Evolutionary conservation across 495 filamentous ascomycete genomes (phyloP).

Genomic region (Patellaria atrata): DNA sequence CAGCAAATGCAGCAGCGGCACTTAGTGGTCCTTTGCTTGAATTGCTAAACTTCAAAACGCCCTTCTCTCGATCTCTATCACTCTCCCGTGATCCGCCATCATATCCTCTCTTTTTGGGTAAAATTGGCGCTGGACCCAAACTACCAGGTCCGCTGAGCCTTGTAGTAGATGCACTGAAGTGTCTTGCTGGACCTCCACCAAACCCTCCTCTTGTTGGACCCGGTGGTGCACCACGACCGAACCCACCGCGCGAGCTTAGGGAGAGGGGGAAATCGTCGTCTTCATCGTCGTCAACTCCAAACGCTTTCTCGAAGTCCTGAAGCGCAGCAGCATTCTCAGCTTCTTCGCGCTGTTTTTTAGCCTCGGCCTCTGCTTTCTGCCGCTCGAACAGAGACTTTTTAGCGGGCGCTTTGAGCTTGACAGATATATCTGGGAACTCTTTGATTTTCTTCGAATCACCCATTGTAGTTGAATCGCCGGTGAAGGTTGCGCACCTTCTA

Average conservation of each 20-base stretch:
- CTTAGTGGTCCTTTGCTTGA: slow-evolving; percentile 19
- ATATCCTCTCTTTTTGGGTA: slow-evolving; percentile 35
- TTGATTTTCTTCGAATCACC: slow-evolving; percentile 18
- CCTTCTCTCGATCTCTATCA: slow-evolving; percentile 23
- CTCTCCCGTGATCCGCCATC: slow-evolving; percentile 36
- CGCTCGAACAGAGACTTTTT: slow-evolving; percentile 89
- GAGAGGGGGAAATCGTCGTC: background rate
- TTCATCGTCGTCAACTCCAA: slow-evolving; percentile 53
- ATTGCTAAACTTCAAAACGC: slow-evolving; percentile 35
- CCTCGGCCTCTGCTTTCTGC: slow-evolving; percentile 85
- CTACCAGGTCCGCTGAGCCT: slow-evolving; percentile 69
- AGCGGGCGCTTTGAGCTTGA: slow-evolving; percentile 67
- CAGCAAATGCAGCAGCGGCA: slow-evolving; percentile 34
- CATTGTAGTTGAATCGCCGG: too few relatives aligned
- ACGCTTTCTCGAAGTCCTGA: slow-evolving; percentile 81
- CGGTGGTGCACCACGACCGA: slow-evolving; percentile 22
- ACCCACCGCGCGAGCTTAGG: slow-evolving; percentile 25
- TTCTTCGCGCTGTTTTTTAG: slow-evolving; percentile 81
- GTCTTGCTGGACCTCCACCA: slow-evolving; percentile 14
- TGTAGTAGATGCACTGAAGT: slow-evolving; percentile 16
- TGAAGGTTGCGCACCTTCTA: too few relatives aligned
- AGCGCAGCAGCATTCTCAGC: slow-evolving; percentile 83
- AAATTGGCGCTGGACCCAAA: slow-evolving; percentile 44
- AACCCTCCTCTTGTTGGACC: slow-evolving; percentile 25
- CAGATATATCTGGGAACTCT: slow-evolving; percentile 70